These are phyloP conservation scores for Metschnikowia lunata DNA, from an alignment of 805 yeast species.

Conservation along the genomic window DNA sequence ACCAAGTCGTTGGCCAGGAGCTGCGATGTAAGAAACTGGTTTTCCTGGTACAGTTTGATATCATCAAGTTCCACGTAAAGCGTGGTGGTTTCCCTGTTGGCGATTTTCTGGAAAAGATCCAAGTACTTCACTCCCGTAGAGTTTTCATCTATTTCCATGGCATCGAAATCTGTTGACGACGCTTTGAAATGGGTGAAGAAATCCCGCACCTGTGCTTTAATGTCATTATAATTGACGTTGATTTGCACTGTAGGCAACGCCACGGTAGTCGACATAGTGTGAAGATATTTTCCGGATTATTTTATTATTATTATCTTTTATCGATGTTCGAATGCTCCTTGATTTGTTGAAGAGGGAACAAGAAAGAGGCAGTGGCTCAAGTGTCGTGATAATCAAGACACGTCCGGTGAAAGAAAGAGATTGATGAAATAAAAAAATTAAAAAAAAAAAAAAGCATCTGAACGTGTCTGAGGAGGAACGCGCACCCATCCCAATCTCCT, in stretches of 20 bases:
- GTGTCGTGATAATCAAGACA: too few relatives aligned
- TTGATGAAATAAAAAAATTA: too few relatives aligned
- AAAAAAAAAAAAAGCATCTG: background rate
- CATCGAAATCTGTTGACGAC: slow-evolving; percentile 13
- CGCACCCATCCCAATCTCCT: slow-evolving; percentile 11
- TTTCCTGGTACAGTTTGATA: slow-evolving; percentile 62
- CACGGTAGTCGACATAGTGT: slow-evolving; percentile 19
- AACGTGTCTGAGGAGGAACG: background rate
- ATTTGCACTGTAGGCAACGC: slow-evolving; percentile 63
- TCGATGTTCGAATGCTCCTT: too few relatives aligned
- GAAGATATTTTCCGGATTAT: background rate
- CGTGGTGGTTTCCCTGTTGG: slow-evolving; percentile 75
- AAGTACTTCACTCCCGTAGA: slow-evolving; percentile 53
- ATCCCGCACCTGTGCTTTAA: slow-evolving; percentile 53
- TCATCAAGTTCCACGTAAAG: slow-evolving; percentile 81
- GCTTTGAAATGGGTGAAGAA: slow-evolving; percentile 66
- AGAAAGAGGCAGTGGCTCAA: too few relatives aligned
- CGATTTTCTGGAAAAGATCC: slow-evolving; percentile 67
- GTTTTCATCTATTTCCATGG: slow-evolving; percentile 8
- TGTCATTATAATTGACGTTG: slow-evolving; percentile 67
- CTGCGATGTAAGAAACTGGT: slow-evolving; percentile 20
- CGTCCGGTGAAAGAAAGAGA: too few relatives aligned
- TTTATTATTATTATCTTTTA: background rate
- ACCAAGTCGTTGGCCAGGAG: slow-evolving; percentile 37
- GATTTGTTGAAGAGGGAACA: too few relatives aligned